phyloP scores from a whole-genome alignment of 257 asterid species.

The Leonotis leonurus region DNA sequence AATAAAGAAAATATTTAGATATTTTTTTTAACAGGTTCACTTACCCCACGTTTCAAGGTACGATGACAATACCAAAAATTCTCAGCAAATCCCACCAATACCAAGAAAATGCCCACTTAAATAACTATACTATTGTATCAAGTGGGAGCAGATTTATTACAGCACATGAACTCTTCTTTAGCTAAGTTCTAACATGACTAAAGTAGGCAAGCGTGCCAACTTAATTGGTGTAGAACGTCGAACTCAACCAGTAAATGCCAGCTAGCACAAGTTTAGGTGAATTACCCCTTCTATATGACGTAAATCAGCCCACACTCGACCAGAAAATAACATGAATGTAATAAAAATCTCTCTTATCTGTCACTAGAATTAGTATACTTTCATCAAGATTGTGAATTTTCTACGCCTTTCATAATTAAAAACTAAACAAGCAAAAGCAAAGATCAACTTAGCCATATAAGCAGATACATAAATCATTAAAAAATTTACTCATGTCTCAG shows the following conservation, averaged over 20 bases:
- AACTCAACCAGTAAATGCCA: constrained; percentile 16
- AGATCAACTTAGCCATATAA: background rate
- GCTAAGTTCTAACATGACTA: constrained; percentile 11
- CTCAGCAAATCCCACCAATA: too few species aligned
- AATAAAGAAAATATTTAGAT: too few species aligned
- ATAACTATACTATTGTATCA: too few species aligned
- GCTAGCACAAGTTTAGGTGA: constrained; percentile 27
- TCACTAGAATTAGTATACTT: constrained; percentile 7
- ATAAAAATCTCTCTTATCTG: constrained; percentile 14
- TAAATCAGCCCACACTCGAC: constrained; percentile 10
- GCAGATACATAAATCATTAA: too few species aligned
- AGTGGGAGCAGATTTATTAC: too few species aligned
- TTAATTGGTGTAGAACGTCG: constrained; percentile 20
- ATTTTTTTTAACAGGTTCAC: too few species aligned
- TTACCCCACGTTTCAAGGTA: too few species aligned
- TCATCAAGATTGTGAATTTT: background rate
- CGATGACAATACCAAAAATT: too few species aligned
- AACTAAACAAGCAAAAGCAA: background rate
- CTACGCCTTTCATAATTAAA: background rate
- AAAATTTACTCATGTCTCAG: background rate
- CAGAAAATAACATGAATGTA: constrained; percentile 17
- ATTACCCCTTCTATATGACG: constrained; percentile 16
- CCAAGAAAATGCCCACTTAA: too few species aligned
- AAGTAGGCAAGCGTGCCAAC: constrained; percentile 21
- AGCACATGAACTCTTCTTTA: constrained; percentile 4